Conservation (phyloP, 768 basidiomycete genomes). For the Trametes maxima region DNA sequence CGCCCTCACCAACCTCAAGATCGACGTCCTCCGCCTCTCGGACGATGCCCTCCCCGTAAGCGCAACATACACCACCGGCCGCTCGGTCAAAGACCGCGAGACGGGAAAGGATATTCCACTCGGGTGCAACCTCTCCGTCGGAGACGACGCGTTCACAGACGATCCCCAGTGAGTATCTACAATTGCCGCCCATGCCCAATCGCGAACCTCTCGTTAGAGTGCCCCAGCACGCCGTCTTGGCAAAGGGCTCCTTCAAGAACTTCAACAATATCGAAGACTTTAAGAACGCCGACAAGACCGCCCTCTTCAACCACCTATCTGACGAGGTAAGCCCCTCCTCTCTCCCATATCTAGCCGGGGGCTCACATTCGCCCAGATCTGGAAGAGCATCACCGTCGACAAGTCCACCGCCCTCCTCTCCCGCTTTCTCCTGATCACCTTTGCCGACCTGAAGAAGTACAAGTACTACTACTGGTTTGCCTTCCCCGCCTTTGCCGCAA, state of each 20-base stretch:
- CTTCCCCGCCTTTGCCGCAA: slow-evolving; percentile 88
- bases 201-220: neutral
- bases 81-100: slow-evolving; percentile 74
- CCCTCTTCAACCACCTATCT: slow-evolving; percentile 75
- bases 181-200: too few species aligned
- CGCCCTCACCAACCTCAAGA: slow-evolving; percentile 83
- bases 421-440: slow-evolving; percentile 88
- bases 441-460: slow-evolving; percentile 97
- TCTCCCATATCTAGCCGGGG: neutral
- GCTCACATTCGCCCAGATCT: slow-evolving; percentile 52
- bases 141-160: slow-evolving; percentile 63
- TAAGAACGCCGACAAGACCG: slow-evolving; percentile 84
- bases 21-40: slow-evolving; percentile 85
- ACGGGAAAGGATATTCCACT: slow-evolving; percentile 74
- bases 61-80: slow-evolving; percentile 72
- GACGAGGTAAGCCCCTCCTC: slow-evolving; percentile 54
- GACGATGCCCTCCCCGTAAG: slow-evolving; percentile 65
- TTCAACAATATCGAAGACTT: slow-evolving; percentile 98
- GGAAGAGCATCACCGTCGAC: slow-evolving; percentile 57
- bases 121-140: slow-evolving; percentile 65
- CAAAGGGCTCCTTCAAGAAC: slow-evolving; percentile 81
- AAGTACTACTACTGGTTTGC: slow-evolving; percentile 98
- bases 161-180: slow-evolving; percentile 43
- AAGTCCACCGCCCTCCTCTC: slow-evolving; percentile 61
- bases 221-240: slow-evolving; percentile 51